A percentile compares a stretch with the other conserved stretches of the same genome.
Conservation (phyloP, 2,329 filamentous ascomycete species). For the Cylindrodendrum hubeiense region DNA sequence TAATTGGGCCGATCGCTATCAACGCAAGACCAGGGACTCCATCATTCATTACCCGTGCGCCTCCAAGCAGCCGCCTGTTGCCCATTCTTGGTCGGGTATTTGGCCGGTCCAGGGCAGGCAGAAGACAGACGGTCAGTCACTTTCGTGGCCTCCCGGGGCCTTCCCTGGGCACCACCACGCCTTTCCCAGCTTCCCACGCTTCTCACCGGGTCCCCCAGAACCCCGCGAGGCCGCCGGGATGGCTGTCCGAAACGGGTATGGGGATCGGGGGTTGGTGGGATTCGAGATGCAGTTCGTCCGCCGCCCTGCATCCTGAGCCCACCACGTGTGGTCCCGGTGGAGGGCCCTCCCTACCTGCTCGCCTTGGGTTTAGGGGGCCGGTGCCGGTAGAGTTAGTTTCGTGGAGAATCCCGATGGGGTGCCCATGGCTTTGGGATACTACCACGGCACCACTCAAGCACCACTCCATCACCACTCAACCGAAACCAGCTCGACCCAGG, state of each 20-base stretch:
- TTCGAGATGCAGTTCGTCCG: constrained; percentile 42
- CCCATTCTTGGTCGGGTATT: not conserved
- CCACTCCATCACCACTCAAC: constrained; percentile 10
- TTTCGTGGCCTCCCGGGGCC: constrained; percentile 21
- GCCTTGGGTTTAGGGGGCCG: constrained; percentile 19
- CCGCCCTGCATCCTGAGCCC: constrained; percentile 40
- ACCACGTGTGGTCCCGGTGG: constrained; percentile 42
- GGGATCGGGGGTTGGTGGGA: constrained; percentile 36
- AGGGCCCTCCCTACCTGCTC: constrained; percentile 22
- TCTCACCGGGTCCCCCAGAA: constrained; percentile 19
- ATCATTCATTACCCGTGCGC: constrained; percentile 9
- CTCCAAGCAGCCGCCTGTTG: not conserved
- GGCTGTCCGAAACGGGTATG: constrained; percentile 20
- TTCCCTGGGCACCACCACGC: not conserved
- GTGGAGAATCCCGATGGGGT: constrained; percentile 32
- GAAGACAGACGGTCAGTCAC: constrained; percentile 21
- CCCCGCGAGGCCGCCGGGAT: constrained; percentile 23
- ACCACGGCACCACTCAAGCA: constrained; percentile 20
- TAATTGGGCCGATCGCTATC: constrained; percentile 26
- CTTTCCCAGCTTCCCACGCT: not conserved
- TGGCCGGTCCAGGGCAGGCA: not conserved
- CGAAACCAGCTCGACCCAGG: constrained; percentile 4
- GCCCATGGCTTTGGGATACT: constrained; percentile 23
- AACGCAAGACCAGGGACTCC: constrained; percentile 14
- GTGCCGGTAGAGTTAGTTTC: constrained; percentile 27